phyloP scores from a whole-genome alignment of 768 basidiomycete genomes.

The Lyophyllum semitale region DNA sequence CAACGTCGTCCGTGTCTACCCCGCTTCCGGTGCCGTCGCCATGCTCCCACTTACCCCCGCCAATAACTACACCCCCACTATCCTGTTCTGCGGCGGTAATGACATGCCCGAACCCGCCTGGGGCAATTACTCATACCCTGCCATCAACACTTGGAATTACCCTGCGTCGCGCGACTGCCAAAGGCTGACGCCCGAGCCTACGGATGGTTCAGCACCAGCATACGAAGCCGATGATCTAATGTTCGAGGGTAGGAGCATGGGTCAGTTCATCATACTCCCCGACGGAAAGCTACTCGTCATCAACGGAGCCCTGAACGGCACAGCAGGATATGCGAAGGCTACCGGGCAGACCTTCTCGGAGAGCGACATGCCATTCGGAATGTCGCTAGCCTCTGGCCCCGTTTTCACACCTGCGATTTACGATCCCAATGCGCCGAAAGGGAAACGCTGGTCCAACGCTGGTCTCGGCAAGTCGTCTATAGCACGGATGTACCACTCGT shows the following conservation, averaged over 20 bases:
- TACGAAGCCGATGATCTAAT: constrained; percentile 79
- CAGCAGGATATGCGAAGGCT: constrained; percentile 78
- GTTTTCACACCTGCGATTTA: constrained; percentile 81
- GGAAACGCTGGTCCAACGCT: constrained; percentile 72
- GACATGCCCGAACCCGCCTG: constrained; percentile 72
- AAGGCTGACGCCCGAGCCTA: constrained; percentile 84
- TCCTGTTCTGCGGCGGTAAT: constrained; percentile 91
- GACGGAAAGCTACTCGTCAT: constrained; percentile 77
- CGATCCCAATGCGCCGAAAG: constrained; percentile 70
- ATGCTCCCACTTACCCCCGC: constrained; percentile 91
- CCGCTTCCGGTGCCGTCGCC: constrained; percentile 83
- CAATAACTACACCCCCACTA: constrained; percentile 83
- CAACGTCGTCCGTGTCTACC: constrained; percentile 79
- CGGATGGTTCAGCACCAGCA: constrained; percentile 56
- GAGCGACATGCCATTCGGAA: constrained; percentile 64
- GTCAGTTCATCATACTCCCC: constrained; percentile 85
- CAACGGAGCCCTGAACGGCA: constrained; percentile 85
- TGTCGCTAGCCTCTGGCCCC: constrained; percentile 81
- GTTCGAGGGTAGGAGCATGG: constrained; percentile 82
- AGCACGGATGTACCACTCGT: constrained; percentile 89
- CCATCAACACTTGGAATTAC: constrained; percentile 71
- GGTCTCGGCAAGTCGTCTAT: constrained; percentile 65
- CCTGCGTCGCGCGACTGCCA: constrained; percentile 77
- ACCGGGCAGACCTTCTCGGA: constrained; percentile 48
- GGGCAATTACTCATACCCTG: constrained; percentile 77